These are phyloP conservation scores for Puccinia brachypodii DNA, from an alignment of 1,284 basidiomycete species.

Conservation along the genomic window DNA sequence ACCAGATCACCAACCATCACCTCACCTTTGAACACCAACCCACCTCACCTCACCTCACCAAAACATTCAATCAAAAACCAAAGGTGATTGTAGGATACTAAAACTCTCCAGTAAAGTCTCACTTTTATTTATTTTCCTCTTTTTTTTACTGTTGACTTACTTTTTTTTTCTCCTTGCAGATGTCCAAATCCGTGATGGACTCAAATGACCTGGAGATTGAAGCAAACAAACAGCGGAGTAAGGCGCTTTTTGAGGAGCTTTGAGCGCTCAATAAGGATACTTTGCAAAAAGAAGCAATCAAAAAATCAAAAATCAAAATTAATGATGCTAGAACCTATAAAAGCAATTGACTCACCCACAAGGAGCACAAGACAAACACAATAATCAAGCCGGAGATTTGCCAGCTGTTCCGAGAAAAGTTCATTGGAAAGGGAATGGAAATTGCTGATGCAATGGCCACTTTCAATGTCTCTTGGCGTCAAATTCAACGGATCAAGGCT, in stretches of 20 bases:
- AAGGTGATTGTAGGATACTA: too few relatives aligned
- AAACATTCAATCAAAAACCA: too few relatives aligned
- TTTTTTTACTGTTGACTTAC: too few relatives aligned
- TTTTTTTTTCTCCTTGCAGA: too few relatives aligned
- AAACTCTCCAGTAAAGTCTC: too few relatives aligned
- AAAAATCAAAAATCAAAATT: not conserved
- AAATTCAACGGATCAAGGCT: not conserved
- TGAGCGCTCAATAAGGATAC: not conserved
- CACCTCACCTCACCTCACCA: too few relatives aligned
- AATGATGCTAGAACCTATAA: not conserved
- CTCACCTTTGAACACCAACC: too few relatives aligned
- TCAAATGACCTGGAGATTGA: not conserved
- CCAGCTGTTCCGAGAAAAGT: not conserved
- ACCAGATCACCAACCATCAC: too few relatives aligned
- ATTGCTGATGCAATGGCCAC: not conserved
- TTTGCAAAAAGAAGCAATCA: not conserved
- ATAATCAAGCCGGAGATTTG: not conserved
- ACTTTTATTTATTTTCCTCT: too few relatives aligned
- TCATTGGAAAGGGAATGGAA: not conserved
- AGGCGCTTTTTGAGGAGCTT: not conserved
- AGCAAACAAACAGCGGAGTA: not conserved
- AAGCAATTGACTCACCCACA: not conserved
- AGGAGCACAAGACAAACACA: not conserved
- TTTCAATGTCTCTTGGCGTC: not conserved
- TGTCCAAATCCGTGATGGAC: conserved; percentile 1